Percentiles rank a stretch among this genome's conserved stretches.
Conservation (phyloP, 1,139 yeast genomes). For the Pichia terricola region DNA sequence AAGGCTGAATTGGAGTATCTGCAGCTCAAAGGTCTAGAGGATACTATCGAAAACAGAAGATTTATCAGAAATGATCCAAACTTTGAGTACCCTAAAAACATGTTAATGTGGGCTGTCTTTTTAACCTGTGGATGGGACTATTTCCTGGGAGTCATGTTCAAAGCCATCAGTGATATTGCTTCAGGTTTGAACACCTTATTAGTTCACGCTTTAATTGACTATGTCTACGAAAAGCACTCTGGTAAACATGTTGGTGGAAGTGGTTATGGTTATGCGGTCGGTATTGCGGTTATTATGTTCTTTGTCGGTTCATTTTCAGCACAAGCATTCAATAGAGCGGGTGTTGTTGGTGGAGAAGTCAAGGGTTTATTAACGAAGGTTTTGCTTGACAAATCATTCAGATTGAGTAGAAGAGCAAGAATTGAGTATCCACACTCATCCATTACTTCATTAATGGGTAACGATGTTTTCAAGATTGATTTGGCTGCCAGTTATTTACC, state of each 20-base stretch:
- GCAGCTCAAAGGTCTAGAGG: constrained; percentile 17
- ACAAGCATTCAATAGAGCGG: constrained; percentile 53
- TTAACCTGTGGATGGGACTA: constrained; percentile 49
- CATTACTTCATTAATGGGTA: constrained; percentile 65
- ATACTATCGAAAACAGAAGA: constrained; percentile 18
- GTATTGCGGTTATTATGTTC: constrained; percentile 38
- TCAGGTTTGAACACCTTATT: constrained; percentile 42
- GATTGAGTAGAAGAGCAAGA: constrained; percentile 49
- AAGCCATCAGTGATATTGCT: constrained; percentile 40
- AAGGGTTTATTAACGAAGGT: constrained; percentile 61
- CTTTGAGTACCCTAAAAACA: constrained; percentile 31
- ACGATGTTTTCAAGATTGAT: constrained; percentile 74
- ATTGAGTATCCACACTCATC: constrained; percentile 55
- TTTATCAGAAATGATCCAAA: constrained; percentile 16
- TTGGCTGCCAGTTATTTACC: constrained; percentile 68
- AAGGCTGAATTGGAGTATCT: constrained; percentile 25
- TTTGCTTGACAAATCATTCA: constrained; percentile 55
- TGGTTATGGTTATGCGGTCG: constrained; percentile 57
- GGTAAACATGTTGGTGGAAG: constrained; percentile 25
- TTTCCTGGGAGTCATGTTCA: constrained; percentile 33
- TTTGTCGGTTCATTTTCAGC: constrained; percentile 26
- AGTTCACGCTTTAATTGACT: constrained; percentile 43
- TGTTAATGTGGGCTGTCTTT: constrained; percentile 39
- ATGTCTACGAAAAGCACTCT: constrained; percentile 31
- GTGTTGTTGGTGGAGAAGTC: constrained; percentile 58